A percentile compares a stretch with the other conserved stretches of the same genome.
Conservation (phyloP, 257 asterid species). For the Nicotiana sylvestris region DNA sequence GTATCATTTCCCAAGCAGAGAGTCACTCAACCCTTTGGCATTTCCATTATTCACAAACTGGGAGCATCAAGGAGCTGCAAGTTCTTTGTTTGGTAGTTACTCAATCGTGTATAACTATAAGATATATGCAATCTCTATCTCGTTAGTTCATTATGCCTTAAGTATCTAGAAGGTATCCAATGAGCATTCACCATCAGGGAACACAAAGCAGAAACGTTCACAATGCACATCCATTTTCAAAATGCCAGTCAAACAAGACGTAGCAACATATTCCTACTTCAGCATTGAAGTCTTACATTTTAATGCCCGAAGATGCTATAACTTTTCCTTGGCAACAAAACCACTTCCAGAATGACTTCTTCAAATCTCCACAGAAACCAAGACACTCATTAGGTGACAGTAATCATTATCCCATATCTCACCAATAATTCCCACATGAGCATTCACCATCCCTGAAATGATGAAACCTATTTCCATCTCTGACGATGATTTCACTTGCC, state of each 20-base stretch:
- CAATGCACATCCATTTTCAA: not conserved
- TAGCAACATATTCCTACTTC: not conserved
- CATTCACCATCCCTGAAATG: conserved; percentile 67
- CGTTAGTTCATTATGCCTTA: not conserved
- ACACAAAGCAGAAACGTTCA: not conserved
- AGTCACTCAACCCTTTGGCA: not conserved
- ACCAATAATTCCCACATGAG: conserved; percentile 72
- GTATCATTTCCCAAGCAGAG: conserved; percentile 1
- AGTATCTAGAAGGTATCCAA: not conserved
- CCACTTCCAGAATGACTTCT: not conserved
- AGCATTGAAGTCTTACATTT: not conserved
- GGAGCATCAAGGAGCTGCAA: not conserved
- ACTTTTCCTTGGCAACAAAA: conserved; percentile 4
- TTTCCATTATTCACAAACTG: not conserved
- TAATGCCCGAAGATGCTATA: not conserved
- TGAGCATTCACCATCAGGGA: conserved; percentile 1
- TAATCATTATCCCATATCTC: conserved; percentile 12
- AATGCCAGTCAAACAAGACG: not conserved
- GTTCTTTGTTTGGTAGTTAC: not conserved
- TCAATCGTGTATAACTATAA: not conserved
- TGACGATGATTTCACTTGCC: conserved; percentile 59
- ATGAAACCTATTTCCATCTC: conserved; percentile 76
- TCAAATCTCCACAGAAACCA: not conserved
- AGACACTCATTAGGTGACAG: not conserved
- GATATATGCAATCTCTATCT: not conserved